Evolutionary conservation across 306 rosid species (phyloP).

Genomic region (Gastrolobium bilobum): DNA sequence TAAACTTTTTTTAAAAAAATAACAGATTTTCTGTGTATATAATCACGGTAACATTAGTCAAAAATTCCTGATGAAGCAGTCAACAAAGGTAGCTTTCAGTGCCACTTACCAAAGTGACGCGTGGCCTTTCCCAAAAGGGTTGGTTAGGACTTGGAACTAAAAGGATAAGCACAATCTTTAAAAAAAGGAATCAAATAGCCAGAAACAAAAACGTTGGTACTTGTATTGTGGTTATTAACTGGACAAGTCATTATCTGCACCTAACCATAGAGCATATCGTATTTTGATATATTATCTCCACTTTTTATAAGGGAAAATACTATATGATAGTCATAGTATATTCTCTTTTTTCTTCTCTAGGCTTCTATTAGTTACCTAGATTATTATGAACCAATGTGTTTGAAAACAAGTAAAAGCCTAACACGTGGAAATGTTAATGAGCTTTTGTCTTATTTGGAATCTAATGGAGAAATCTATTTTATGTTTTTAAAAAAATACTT

Average conservation of each 20-base stretch:
- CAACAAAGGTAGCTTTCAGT: slow-evolving; percentile 39
- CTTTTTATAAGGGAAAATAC: neutral
- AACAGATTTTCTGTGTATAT: neutral
- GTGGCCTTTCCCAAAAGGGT: slow-evolving; percentile 61
- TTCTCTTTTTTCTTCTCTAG: neutral
- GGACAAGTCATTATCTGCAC: slow-evolving; percentile 51
- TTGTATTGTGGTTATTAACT: slow-evolving; percentile 57
- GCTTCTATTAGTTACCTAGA: no score
- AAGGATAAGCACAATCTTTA: slow-evolving; percentile 60
- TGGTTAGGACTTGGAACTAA: slow-evolving; percentile 32
- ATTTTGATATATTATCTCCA: neutral
- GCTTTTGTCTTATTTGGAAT: neutral
- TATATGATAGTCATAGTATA: neutral
- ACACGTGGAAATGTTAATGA: neutral
- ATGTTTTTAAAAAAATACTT: neutral
- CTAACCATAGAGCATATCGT: neutral
- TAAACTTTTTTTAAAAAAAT: neutral
- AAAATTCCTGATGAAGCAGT: neutral
- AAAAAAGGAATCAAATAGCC: slow-evolving; percentile 25
- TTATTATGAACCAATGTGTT: no score
- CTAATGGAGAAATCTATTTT: neutral
- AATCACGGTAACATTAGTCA: neutral
- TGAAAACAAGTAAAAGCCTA: neutral
- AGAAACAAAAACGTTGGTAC: neutral
- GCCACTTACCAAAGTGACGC: slow-evolving; percentile 57